Base-by-base conservation (phyloP, 768 basidiomycete genomes). In the Mycena haematopus region DNA sequence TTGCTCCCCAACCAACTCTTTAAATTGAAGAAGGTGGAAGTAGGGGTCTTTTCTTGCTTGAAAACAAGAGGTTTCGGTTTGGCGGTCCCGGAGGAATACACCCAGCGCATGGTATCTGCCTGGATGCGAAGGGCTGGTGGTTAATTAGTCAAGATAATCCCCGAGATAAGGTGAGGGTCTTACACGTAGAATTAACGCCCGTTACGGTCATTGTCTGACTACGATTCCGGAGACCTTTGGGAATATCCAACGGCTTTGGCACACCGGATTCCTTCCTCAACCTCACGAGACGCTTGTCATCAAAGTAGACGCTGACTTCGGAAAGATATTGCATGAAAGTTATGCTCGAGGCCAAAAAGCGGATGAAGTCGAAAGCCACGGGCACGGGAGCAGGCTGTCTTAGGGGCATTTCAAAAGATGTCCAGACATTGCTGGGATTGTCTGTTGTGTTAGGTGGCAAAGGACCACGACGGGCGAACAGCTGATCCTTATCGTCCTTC, bases 401-500 rank as follows among this genome's bases (percentile, higher is more conserved):
- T 2, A 97, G 81, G 4, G 82, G 80, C 92, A 99, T 96, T 62
- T 92, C 86, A 73, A 99, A 97, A 0, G 89, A 83, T 3, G 96
- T 95, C 93, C 95, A 97, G 4, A 79, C 76, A 49, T 77, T 76
- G 29, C 68, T 70, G 62, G 69, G 69, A 55, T 73, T 72, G 17
- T 75, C 75, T 22, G 77, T 67, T 31, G 71, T 68, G 22, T 50
- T 25, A 21, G 54, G n/a, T n/a, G n/a, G 82, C 38, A 92, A 77
- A 45, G 79, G 75, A 9, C 94, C 95, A 36, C 93, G 86, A 36
- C 94, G 87, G 17, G 91, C 95, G 68, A 89, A 91, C 1, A 98
- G 82, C 90, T 95, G 93, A 70, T 95, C 93, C 69, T 91, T 93
- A 69, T 90, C 91, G 70, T 92, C 92, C 72, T 94, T 95, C 94